Conservation (phyloP, 177 flowering plant genomes). For the Tripterygium wilfordii region DNA sequence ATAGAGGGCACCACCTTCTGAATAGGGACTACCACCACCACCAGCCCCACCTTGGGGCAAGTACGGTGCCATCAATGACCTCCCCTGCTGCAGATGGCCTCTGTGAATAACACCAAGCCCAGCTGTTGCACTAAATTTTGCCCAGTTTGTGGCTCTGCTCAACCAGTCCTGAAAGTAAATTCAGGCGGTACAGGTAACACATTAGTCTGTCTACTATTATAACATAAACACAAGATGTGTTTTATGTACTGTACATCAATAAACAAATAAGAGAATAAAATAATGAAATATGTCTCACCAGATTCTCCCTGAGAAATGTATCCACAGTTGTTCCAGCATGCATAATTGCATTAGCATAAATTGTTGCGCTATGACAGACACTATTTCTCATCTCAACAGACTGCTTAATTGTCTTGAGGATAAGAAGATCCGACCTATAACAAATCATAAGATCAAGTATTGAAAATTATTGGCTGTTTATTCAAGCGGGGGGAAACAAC, state of each 20-base stretch:
- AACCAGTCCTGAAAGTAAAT: conserved; percentile 70
- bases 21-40: conserved; percentile 89
- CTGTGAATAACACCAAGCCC: conserved; percentile 92
- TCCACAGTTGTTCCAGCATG: conserved; percentile 97
- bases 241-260: too few relatives aligned
- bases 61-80: conserved; percentile 96
- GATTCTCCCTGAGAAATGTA: conserved; percentile 82
- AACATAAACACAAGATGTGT: too few relatives aligned
- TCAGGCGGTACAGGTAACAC: too few relatives aligned
- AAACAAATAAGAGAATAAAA: neutral
- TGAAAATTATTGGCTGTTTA: neutral
- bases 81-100: conserved; percentile 92
- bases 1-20: conserved; percentile 95
- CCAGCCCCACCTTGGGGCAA: conserved; percentile 84
- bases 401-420: conserved; percentile 85
- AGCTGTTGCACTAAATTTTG: conserved; percentile 94
- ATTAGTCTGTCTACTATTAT: too few relatives aligned
- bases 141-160: conserved; percentile 96
- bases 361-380: conserved; percentile 94
- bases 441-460: conserved; percentile 2
- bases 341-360: conserved; percentile 94
- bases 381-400: conserved; percentile 95
- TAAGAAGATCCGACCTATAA: conserved; percentile 77
- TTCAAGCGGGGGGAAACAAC: neutral
- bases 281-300: conserved; percentile 32